Percentiles rank a stretch among this genome's conserved stretches.
Evolutionary conservation across 2,329 filamentous ascomycete species (phyloP).

Genomic region (Aspergillus floridensis): DNA sequence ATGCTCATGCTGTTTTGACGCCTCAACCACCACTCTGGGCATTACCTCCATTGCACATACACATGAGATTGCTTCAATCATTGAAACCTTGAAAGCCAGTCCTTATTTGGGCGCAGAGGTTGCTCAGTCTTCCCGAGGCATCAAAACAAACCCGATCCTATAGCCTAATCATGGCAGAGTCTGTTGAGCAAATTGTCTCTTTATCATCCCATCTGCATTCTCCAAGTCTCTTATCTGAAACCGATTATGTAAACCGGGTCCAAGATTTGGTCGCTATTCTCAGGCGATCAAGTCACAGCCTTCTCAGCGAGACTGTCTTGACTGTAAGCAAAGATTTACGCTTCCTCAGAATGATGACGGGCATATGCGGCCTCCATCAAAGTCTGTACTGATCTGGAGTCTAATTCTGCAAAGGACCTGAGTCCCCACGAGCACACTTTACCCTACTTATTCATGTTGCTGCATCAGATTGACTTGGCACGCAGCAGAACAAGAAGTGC

Average conservation of each 20-base stretch:
- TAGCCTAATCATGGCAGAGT: constrained; percentile 22
- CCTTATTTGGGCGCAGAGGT: too few species aligned
- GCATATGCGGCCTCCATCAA: background rate
- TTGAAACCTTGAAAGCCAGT: too few species aligned
- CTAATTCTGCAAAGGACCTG: constrained; percentile 32
- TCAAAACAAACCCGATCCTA: too few species aligned
- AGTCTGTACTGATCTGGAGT: background rate
- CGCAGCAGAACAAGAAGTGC: constrained; percentile 36
- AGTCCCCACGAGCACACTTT: constrained; percentile 59
- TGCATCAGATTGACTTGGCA: constrained; percentile 45
- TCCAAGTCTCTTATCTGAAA: constrained; percentile 35
- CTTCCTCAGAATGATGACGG: background rate
- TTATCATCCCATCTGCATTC: constrained; percentile 41
- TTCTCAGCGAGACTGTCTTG: constrained; percentile 34
- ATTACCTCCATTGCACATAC: too few species aligned
- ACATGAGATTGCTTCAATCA: too few species aligned
- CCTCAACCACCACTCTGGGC: too few species aligned
- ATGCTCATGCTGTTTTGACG: background rate
- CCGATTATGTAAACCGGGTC: constrained; percentile 44
- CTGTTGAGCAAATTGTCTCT: constrained; percentile 37
- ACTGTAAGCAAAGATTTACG: constrained; percentile 27
- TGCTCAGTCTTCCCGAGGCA: too few species aligned
- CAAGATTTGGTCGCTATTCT: constrained; percentile 38
- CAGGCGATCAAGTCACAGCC: constrained; percentile 35
- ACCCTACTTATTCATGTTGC: constrained; percentile 57